Conservation (phyloP, 2,329 filamentous ascomycete genomes). For the Monosporascus sp. region DNA sequence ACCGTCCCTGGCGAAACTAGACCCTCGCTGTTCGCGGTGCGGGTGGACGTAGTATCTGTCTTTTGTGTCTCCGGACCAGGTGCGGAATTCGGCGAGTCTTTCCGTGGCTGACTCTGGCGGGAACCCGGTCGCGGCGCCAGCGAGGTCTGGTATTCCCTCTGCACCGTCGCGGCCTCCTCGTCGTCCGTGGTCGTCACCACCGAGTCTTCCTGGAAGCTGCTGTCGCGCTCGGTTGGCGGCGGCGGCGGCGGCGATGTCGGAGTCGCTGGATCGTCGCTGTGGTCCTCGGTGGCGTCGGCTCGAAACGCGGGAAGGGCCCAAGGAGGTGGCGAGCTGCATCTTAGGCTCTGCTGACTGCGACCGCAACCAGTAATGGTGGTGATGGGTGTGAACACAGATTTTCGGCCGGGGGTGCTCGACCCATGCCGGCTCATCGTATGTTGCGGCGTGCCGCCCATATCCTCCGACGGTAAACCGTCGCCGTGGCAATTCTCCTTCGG, state of each 20-base stretch:
- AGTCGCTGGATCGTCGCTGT: conserved; percentile 3
- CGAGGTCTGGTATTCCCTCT: conserved; percentile 15
- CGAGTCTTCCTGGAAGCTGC: background rate
- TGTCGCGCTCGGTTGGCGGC: conserved; percentile 6
- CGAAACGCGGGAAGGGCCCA: background rate
- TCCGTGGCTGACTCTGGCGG: conserved; percentile 22
- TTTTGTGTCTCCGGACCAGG: conserved; percentile 18
- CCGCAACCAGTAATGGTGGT: conserved; percentile 57
- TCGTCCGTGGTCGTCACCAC: conserved; percentile 1
- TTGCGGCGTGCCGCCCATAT: background rate
- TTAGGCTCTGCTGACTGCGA: conserved; percentile 22
- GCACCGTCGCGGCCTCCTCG: conserved; percentile 18
- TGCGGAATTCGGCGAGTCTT: conserved; percentile 19
- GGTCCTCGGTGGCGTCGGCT: conserved; percentile 2
- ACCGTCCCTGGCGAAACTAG: background rate
- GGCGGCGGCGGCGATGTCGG: conserved; percentile 3
- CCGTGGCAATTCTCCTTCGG: background rate
- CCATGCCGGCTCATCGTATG: conserved; percentile 4
- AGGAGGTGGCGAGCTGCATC: background rate
- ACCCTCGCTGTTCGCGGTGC: conserved; percentile 4
- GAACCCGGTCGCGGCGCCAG: conserved; percentile 9
- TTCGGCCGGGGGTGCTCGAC: conserved; percentile 7
- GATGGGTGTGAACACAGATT: conserved; percentile 53
- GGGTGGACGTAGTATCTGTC: conserved; percentile 20
- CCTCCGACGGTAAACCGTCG: conserved; percentile 3